Base-by-base conservation (phyloP, 352 stramenopile species). In the Globisporangium middletonii region DNA sequence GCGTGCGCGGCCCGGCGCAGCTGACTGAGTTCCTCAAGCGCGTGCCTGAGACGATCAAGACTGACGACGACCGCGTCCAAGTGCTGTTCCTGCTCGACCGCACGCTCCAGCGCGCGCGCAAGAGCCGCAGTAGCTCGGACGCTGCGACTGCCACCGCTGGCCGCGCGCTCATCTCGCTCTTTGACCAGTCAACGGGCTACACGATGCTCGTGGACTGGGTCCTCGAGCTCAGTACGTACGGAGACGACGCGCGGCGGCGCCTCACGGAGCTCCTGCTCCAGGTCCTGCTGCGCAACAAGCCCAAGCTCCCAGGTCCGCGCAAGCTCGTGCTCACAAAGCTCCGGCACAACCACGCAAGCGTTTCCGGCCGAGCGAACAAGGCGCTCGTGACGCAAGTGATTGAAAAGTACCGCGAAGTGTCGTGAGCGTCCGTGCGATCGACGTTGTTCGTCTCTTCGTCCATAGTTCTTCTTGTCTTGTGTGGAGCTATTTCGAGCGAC, bases 121-220 rank as follows among this genome's bases (percentile, higher is more conserved):
- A 48, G 55, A 54, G 57, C 1, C 35, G 37, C 55, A 60, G 30
- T 16, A 52, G 18, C 35, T 4, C 33, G 9, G 41, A 55, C 19
- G 19, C 46, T 26, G 28, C 27, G 37, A 60, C 57, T 18, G 23
- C 53, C 26, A 38, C 37, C 18, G 30, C 43, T 38, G 48, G 43
- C 2, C 53, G 59, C 4, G 65, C 73, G 19, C 57, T 75, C 53
- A 61, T 76, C 28, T 53, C 67, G 5, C 64, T 59, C 8, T 92
- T 92, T 51, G 82, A 92, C 59, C 63, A 72, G 47, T 65, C 71
- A 37, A 60, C 71, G 23, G 82, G 82, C 52, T 90, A 86, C 56
- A 72, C 73, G 1, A 49, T 81, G 51, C 53, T 92, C 18, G 56
- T 75, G 12, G 67, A 83, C 16, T 92, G 82, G 82, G 75, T 88